These are phyloP conservation scores for Cutaneotrichosporon arboriforme DNA, from an alignment of 1,284 basidiomycete species.

Conservation along the genomic window DNA sequence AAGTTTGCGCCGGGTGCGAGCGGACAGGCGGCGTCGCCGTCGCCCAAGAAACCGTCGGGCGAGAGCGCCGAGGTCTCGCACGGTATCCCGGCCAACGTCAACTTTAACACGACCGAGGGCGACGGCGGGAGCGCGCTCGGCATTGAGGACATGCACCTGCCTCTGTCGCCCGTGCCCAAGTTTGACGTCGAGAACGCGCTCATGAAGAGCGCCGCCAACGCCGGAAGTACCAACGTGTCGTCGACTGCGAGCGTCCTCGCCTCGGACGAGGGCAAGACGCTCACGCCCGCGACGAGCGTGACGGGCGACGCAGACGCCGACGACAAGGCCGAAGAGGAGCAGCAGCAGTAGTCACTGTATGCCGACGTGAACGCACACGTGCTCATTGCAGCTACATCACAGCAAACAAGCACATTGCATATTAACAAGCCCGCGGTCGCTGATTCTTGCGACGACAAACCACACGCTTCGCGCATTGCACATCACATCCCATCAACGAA, in stretches of 20 bases:
- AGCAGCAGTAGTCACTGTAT: not conserved
- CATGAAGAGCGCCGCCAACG: slow-evolving; percentile 27
- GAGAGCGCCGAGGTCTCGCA: slow-evolving; percentile 19
- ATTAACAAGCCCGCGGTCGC: too few relatives aligned
- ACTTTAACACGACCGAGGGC: not conserved
- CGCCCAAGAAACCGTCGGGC: slow-evolving; percentile 16
- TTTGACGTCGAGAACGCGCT: slow-evolving; percentile 39
- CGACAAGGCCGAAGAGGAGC: slow-evolving; percentile 9
- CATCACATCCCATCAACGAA: too few relatives aligned
- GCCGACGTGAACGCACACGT: not conserved
- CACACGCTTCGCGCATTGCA: too few relatives aligned
- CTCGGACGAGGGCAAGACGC: slow-evolving; percentile 21
- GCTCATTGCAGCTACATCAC: too few relatives aligned
- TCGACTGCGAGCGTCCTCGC: slow-evolving; percentile 22
- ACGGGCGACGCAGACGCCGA: slow-evolving; percentile 14
- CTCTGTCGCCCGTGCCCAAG: slow-evolving; percentile 13
- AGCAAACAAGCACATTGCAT: too few relatives aligned
- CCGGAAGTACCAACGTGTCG: slow-evolving; percentile 15
- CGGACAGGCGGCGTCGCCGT: not conserved
- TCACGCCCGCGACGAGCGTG: slow-evolving; percentile 23
- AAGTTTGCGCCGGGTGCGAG: slow-evolving; percentile 13
- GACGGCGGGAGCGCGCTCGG: slow-evolving; percentile 9
- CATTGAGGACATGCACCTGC: slow-evolving; percentile 14
- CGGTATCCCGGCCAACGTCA: slow-evolving; percentile 10
- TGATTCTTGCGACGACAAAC: too few relatives aligned